These are phyloP conservation scores for Globisporangium middletonii DNA, from an alignment of 352 stramenopile species.

Conservation along the genomic window DNA sequence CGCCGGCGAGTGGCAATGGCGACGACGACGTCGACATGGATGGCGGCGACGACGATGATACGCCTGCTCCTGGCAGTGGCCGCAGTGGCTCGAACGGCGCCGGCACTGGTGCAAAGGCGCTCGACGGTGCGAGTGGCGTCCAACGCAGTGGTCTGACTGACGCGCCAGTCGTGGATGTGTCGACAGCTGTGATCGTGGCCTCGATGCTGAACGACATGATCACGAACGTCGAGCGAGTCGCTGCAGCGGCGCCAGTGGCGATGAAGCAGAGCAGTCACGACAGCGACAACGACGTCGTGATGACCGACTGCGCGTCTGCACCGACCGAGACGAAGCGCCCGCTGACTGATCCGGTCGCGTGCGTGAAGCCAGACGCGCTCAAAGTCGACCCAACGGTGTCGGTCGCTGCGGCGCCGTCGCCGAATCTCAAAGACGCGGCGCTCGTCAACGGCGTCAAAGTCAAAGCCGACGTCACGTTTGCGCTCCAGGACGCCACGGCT, in stretches of 20 bases:
- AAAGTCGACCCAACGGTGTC: neutral
- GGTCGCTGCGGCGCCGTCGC: neutral
- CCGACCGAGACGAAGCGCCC: too few species aligned
- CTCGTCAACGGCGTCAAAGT: neutral
- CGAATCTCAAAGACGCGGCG: neutral
- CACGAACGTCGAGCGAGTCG: too few species aligned
- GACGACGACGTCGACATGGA: slow-evolving; percentile 4
- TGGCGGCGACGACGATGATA: neutral
- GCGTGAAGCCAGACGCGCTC: too few species aligned
- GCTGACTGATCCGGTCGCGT: too few species aligned
- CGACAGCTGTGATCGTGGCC: too few species aligned
- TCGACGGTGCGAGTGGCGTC: neutral
- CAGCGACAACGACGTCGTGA: too few species aligned
- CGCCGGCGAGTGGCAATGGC: neutral
- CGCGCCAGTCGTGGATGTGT: too few species aligned
- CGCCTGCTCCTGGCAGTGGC: neutral
- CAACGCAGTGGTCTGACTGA: neutral
- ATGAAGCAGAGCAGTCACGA: too few species aligned
- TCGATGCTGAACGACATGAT: too few species aligned
- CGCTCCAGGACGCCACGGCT: neutral
- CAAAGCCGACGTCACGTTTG: neutral
- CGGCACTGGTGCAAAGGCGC: too few species aligned
- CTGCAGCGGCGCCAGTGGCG: too few species aligned
- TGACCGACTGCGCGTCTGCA: too few species aligned
- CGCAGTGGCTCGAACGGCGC: neutral